Base-by-base conservation (phyloP, 1,139 yeast species). In the Taiozyma sp. region DNA sequence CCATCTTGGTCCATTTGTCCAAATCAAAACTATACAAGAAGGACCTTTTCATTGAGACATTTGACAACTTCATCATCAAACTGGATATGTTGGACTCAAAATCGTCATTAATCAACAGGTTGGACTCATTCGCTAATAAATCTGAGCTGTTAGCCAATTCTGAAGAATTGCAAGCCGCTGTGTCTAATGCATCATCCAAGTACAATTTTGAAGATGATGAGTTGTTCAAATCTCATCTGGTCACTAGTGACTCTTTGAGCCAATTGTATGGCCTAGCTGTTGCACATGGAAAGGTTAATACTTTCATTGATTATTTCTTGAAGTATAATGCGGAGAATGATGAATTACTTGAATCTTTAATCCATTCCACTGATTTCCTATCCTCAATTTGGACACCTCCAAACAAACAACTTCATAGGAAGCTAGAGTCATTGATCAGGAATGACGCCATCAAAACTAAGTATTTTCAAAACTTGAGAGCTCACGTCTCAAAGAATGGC, bases 241-340 rank as follows among this genome's bases (percentile, higher is more conserved):
- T 74, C 28, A 68, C 65, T 8, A 61, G 66, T 6, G 66, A 67
- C 2, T 67, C 71, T 22, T 55, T 72, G 1, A 19, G 53, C 4
- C 64, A 63, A 29, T 52, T 76, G 8, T 75, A 66, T 54, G 48
- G 53, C 5, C 42, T 50, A 13, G 64, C 73, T 2, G 52, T 54
- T 8, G 48, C 49, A 2, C 50, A 56, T 34, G 53, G 54, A 1
- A 55, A 58, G 10, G 38, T 65, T 6, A 52, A 47, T 1, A 41
- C 34, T 1, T 72, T 73, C 50, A 51, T 67, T n/a, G 45, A 50
- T 0, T 63, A 61, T 45, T 65, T 68, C 43, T 53, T 58, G 28
- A 43, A 52, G 14, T 55, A 73, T 47, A 68, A 68, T 45, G 51
- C 59, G 4, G 52, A 52, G 2, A 45, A 58, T 48, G 47, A 45